Conservation (phyloP, 1,284 basidiomycete species). For the Gomphus bonarii region DNA sequence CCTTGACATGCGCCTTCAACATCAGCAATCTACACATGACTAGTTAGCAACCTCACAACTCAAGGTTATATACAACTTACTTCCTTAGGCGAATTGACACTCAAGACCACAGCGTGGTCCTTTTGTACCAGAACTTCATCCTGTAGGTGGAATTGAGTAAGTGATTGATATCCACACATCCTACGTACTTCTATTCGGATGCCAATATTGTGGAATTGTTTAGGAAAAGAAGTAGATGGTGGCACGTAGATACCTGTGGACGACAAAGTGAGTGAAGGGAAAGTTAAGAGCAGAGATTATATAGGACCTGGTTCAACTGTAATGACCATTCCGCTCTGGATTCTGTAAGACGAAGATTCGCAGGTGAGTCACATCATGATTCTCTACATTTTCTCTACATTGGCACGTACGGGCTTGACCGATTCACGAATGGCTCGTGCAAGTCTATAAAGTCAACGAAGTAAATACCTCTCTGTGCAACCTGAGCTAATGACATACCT, state of each 20-base stretch:
- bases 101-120: conserved; percentile 59
- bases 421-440: conserved; percentile 60
- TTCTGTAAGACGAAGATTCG: conserved; percentile 26
- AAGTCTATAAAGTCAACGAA: conserved; percentile 43
- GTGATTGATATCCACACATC: not conserved
- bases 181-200: conserved; percentile 74
- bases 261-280: not conserved
- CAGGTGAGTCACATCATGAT: no score
- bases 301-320: conserved; percentile 68
- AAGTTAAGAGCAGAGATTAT: conserved; percentile 10
- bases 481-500: conserved; percentile 32
- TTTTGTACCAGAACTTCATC: conserved; percentile 79
- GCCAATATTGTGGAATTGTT: conserved; percentile 79
- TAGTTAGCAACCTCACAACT: conserved; percentile 5
- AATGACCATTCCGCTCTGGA: conserved; percentile 78
- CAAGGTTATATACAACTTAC: conserved; percentile 26
- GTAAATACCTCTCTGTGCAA: conserved; percentile 8
- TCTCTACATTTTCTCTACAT: not conserved
- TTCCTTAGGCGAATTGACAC: conserved; percentile 82
- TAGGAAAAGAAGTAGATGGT: conserved; percentile 64
- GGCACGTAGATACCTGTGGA: conserved; percentile 75
- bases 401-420: conserved; percentile 27
- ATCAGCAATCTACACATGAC: conserved; percentile 50
- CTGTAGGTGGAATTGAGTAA: conserved; percentile 25
- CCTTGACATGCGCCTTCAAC: conserved; percentile 85